These are phyloP conservation scores for Fusarium sp. DNA, from an alignment of 2,329 filamentous ascomycete genomes.

Conservation along the genomic window DNA sequence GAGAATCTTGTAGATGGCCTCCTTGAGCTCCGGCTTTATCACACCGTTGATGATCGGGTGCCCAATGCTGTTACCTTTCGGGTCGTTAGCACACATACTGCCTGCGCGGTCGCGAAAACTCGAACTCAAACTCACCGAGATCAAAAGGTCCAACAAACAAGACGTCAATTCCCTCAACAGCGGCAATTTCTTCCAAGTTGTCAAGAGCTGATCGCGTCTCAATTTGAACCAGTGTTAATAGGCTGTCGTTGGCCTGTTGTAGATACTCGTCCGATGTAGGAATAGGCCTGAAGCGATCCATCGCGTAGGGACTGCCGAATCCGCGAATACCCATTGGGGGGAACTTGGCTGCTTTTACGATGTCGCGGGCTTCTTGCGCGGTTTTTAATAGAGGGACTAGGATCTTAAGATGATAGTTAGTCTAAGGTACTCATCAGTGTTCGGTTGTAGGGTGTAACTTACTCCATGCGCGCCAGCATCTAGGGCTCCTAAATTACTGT, in stretches of 20 bases:
- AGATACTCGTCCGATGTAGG: constrained; percentile 24
- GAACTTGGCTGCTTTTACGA: constrained; percentile 20
- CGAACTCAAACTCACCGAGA: not conserved
- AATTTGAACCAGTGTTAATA: constrained; percentile 23
- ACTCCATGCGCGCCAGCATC: constrained; percentile 27
- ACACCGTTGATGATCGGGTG: constrained; percentile 19
- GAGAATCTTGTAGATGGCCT: not conserved
- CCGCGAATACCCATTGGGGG: constrained; percentile 23
- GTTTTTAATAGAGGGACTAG: constrained; percentile 17
- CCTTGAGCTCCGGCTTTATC: constrained; percentile 8
- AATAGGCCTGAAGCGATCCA: constrained; percentile 21
- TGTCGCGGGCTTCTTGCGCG: constrained; percentile 16
- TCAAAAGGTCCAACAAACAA: constrained; percentile 21
- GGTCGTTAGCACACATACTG: not conserved
- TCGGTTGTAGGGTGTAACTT: rapidly evolving
- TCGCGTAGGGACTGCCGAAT: constrained; percentile 19
- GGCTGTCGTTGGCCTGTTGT: constrained; percentile 17
- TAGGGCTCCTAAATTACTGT: not conserved
- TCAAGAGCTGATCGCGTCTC: constrained; percentile 18
- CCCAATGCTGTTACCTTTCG: constrained; percentile 16
- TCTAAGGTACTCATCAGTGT: too few relatives aligned
- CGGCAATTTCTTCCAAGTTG: constrained; percentile 13
- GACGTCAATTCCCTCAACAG: constrained; percentile 6
- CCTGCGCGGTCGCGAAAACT: rapidly evolving
- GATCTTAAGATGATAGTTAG: not conserved